Evolutionary conservation across 495 filamentous ascomycete genomes (phyloP).

Genomic region (Parachaetomium inaequale): DNA sequence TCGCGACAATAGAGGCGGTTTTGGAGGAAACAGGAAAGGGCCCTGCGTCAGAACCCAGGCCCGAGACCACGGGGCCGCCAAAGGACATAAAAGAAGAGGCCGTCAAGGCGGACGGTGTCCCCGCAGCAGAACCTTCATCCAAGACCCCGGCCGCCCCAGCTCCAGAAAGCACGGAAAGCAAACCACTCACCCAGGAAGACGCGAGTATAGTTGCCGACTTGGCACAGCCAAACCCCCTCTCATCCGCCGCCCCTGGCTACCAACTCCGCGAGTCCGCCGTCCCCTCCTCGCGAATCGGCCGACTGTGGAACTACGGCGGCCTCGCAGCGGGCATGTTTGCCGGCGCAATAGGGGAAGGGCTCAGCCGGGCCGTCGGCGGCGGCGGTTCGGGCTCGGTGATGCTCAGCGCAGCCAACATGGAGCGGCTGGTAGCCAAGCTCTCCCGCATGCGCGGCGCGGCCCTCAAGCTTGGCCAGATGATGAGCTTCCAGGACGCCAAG

Average conservation of each 20-base stretch:
- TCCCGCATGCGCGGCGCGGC: constrained; percentile 97
- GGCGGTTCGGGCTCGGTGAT: constrained; percentile 67
- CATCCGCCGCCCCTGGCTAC: constrained; percentile 43
- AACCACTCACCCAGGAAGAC: constrained; percentile 13
- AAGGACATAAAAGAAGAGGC: not conserved
- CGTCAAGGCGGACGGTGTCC: no score
- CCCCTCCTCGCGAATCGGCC: constrained; percentile 78
- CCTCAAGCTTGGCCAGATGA: constrained; percentile 95
- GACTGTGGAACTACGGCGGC: constrained; percentile 92
- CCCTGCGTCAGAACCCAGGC: not conserved
- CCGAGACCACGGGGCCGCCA: not conserved
- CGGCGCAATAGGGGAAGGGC: constrained; percentile 79
- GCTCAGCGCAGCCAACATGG: constrained; percentile 85
- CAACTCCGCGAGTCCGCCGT: constrained; percentile 85
- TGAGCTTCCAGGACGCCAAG: constrained; percentile 97
- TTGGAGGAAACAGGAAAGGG: not conserved
- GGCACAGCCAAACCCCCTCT: not conserved
- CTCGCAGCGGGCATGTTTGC: constrained; percentile 93
- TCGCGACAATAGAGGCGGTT: not conserved
- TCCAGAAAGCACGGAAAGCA: not conserved
- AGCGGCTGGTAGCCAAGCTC: constrained; percentile 84
- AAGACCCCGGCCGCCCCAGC: not conserved
- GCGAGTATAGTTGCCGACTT: constrained; percentile 21
- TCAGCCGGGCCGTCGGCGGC: constrained; percentile 64
- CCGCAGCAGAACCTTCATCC: not conserved